phyloP scores from a whole-genome alignment of 176 grass and related monocot species.

The Cenchrus purpureus region DNA sequence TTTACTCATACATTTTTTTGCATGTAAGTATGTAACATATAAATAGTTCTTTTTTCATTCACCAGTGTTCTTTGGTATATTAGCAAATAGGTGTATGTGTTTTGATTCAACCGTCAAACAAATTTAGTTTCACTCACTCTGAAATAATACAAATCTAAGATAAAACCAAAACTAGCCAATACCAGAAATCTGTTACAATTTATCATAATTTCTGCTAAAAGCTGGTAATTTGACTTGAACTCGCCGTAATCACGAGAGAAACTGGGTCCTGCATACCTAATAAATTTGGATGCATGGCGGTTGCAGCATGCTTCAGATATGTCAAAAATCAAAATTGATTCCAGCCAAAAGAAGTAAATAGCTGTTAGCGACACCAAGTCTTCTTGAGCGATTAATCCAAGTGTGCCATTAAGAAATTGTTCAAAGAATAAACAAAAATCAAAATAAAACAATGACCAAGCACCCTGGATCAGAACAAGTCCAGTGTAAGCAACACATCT shows the following conservation, averaged over 20 bases:
- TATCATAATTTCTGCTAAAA: not conserved
- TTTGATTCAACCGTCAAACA: not conserved
- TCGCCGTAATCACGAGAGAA: not conserved
- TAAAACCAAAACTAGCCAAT: not conserved
- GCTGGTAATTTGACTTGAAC: not conserved
- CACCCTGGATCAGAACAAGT: slow-evolving; percentile 27
- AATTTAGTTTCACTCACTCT: not conserved
- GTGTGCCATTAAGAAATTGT: not conserved
- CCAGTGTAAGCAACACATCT: slow-evolving; percentile 25
- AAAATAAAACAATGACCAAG: slow-evolving; percentile 8
- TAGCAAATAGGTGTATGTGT: not conserved
- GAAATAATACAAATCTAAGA: not conserved
- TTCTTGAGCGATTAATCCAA: slow-evolving; percentile 17
- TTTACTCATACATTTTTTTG: not conserved
- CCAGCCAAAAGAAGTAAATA: not conserved
- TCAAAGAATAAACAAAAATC: not conserved
- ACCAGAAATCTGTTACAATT: not conserved
- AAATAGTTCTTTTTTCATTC: not conserved
- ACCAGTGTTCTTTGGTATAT: not conserved
- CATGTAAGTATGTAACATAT: not conserved
- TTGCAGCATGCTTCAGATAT: not conserved
- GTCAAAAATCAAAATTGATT: not conserved
- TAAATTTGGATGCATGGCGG: slow-evolving; percentile 21
- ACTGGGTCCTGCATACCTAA: not conserved
- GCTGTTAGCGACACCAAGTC: slow-evolving; percentile 22